These are phyloP conservation scores for Barnettozyma californica DNA, from an alignment of 805 yeast genomes.

Conservation along the genomic window DNA sequence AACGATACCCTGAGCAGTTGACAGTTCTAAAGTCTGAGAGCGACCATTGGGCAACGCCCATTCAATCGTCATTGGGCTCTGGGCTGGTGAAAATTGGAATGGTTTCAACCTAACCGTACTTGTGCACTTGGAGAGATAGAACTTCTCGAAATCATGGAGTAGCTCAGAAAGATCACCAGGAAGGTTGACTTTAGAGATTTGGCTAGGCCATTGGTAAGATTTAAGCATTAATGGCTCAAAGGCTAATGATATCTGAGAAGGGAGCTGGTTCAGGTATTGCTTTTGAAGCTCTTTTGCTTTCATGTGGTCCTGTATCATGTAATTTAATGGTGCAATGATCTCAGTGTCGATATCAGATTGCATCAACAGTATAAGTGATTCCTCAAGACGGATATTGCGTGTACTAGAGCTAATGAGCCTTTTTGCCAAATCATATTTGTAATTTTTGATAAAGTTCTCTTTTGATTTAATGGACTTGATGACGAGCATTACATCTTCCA, in stretches of 20 bases:
- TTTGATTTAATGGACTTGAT: constrained; percentile 22
- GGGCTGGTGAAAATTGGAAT: constrained; percentile 18
- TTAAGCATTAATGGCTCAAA: constrained; percentile 20
- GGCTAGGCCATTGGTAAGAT: constrained; percentile 18
- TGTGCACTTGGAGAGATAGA: constrained; percentile 11
- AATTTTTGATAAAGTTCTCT: constrained; percentile 16
- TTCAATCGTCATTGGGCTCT: constrained; percentile 19
- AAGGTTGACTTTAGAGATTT: constrained; percentile 6
- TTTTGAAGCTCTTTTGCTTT: constrained; percentile 3
- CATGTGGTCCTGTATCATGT: constrained; percentile 20
- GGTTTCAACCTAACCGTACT: background rate
- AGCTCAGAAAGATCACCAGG: constrained; percentile 9
- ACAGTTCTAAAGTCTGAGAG: constrained; percentile 17
- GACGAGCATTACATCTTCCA: constrained; percentile 14
- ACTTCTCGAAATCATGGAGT: constrained; percentile 8
- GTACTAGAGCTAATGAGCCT: constrained; percentile 15
- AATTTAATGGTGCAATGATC: constrained; percentile 7
- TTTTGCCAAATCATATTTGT: constrained; percentile 19
- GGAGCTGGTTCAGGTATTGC: background rate
- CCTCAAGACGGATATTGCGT: constrained; percentile 10
- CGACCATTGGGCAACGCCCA: constrained; percentile 13
- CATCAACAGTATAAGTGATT: constrained; percentile 6
- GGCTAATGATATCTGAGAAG: background rate
- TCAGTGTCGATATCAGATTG: constrained; percentile 16
- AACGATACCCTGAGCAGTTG: constrained; percentile 17